Evolutionary conservation across 106 monocot genomes (phyloP).

Genomic region (Posidonia australis): DNA sequence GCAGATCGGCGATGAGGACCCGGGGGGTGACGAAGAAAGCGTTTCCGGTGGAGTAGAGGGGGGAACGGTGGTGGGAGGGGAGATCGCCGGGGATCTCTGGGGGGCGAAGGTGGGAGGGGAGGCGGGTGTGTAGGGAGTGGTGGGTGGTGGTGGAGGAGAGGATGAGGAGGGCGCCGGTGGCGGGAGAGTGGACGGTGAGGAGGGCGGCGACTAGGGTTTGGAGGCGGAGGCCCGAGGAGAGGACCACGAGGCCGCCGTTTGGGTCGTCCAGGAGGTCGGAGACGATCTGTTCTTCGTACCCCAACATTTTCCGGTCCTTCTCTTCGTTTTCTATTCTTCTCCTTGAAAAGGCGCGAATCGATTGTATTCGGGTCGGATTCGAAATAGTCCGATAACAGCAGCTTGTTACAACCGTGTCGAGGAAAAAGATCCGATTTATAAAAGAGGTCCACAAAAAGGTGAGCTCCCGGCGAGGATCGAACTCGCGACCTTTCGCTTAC

Average conservation of each 20-base stretch:
- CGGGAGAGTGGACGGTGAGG: constrained; percentile 44
- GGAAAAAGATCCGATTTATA: too few relatives aligned
- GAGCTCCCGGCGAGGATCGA: constrained; percentile 99
- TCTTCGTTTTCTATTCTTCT: neutral
- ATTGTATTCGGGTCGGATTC: too few relatives aligned
- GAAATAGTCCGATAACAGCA: too few relatives aligned
- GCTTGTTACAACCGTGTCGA: too few relatives aligned
- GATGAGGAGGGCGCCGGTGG: constrained; percentile 46
- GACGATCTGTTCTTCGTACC: constrained; percentile 71
- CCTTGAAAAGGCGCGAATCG: too few relatives aligned
- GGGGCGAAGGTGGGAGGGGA: constrained; percentile 8
- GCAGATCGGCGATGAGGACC: constrained; percentile 42
- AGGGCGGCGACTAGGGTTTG: constrained; percentile 56
- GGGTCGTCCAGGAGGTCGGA: constrained; percentile 70
- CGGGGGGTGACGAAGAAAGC: constrained; percentile 49
- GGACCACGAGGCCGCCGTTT: constrained; percentile 61
- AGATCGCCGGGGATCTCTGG: constrained; percentile 54
- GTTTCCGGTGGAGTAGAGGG: constrained; percentile 45
- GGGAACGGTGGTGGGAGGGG: constrained; percentile 44
- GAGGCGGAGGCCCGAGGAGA: constrained; percentile 75
- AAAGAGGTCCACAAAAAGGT: too few relatives aligned
- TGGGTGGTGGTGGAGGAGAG: constrained; percentile 38
- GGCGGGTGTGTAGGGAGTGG: constrained; percentile 11
- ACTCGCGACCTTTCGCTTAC: constrained; percentile 99
- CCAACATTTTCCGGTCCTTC: constrained; percentile 23